phyloP scores from a whole-genome alignment of 2,329 filamentous ascomycete species.

The Dactylonectria macrodidyma region DNA sequence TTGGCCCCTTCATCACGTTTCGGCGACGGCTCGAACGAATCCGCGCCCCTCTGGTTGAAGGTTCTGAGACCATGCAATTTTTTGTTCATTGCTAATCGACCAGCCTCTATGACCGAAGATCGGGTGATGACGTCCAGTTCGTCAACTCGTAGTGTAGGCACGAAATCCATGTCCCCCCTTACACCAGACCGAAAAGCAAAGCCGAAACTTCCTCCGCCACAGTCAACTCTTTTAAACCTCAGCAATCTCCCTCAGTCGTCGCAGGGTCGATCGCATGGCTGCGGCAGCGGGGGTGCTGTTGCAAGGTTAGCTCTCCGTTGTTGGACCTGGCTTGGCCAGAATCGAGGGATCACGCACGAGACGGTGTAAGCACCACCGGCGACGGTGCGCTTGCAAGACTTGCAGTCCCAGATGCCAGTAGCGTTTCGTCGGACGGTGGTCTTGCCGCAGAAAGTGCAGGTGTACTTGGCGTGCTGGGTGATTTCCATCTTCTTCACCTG shows the following conservation, averaged over 20 bases:
- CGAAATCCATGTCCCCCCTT: conserved; percentile 61
- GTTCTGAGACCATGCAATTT: conserved; percentile 55
- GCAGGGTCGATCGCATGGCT: conserved; percentile 95
- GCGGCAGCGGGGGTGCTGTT: conserved; percentile 90
- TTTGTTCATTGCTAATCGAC: conserved; percentile 61
- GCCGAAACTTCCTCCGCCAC: conserved; percentile 53
- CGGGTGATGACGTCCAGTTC: conserved; percentile 58
- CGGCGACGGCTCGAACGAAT: conserved; percentile 12
- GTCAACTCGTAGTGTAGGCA: conserved; percentile 61
- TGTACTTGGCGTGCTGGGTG: conserved; percentile 96
- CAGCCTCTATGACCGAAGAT: conserved; percentile 58
- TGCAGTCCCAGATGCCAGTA: conserved; percentile 98
- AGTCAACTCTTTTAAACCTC: conserved; percentile 79
- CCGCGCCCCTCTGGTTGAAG: conserved; percentile 40
- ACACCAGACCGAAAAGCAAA: conserved; percentile 65
- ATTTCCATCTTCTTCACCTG: conserved; percentile 99
- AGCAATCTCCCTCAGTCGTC: conserved; percentile 96
- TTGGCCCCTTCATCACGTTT: conserved; percentile 31
- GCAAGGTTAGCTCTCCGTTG: conserved; percentile 47
- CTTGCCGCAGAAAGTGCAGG: conserved; percentile 99
- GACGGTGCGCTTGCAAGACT: conserved; percentile 89
- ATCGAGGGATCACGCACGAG: conserved; percentile 79
- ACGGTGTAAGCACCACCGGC: conserved; percentile 89
- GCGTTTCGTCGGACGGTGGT: conserved; percentile 91
- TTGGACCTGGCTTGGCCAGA: background rate